Evolutionary conservation across 208 protist species (phyloP).

Genomic region (Kentomonas sorsogonicus): DNA sequence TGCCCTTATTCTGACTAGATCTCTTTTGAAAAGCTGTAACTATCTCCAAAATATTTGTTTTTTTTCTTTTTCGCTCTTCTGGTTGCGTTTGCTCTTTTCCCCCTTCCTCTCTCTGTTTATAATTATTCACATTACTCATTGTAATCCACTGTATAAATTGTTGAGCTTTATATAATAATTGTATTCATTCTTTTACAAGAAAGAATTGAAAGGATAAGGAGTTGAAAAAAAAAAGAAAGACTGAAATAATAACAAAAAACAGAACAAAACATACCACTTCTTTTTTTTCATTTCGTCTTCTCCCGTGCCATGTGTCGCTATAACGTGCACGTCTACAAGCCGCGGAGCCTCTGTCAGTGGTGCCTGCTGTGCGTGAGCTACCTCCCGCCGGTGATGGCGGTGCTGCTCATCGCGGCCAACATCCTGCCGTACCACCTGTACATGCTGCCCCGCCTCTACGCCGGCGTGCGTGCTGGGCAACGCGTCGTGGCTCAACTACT

Average conservation of each 20-base stretch:
- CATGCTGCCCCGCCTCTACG: conserved; percentile 28
- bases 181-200: neutral
- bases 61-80: conserved; percentile 11
- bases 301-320: conserved; percentile 24
- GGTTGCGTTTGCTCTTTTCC: neutral
- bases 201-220: neutral
- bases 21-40: too few species aligned
- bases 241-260: conserved; percentile 5
- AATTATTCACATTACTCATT: neutral
- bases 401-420: conserved; percentile 34
- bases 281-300: conserved; percentile 6
- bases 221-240: conserved; percentile 7
- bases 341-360: conserved; percentile 20
- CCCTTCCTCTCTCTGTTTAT: neutral
- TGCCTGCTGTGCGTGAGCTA: conserved; percentile 26
- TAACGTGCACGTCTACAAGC: conserved; percentile 22
- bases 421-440: conserved; percentile 46
- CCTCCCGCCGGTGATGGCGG: conserved; percentile 36
- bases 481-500: conserved; percentile 45
- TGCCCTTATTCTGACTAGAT: too few species aligned
- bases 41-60: too few species aligned
- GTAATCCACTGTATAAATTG: conserved; percentile 7
- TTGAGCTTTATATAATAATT: neutral
- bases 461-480: conserved; percentile 21
- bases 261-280: neutral